phyloP scores from a whole-genome alignment of 257 asterid species.

The Salvia splendens region DNA sequence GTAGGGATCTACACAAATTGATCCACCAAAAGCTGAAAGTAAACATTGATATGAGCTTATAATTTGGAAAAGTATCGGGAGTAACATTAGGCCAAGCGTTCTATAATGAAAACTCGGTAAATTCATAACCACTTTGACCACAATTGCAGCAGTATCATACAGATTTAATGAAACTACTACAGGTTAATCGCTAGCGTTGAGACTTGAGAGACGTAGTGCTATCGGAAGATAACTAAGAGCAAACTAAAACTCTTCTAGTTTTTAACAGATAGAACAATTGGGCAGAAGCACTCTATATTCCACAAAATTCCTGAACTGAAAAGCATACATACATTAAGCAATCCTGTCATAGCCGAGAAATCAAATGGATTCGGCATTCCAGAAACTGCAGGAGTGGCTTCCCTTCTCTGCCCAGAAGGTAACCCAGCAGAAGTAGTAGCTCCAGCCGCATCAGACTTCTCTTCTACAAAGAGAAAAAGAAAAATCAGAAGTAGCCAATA shows the following conservation, averaged over 20 bases:
- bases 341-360: constrained; percentile 86
- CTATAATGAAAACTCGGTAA: neutral
- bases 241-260: neutral
- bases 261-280: neutral
- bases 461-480: constrained; percentile 39
- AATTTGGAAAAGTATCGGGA: neutral
- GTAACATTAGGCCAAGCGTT: constrained; percentile 1
- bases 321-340: constrained; percentile 61
- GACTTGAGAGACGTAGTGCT: neutral
- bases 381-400: constrained; percentile 47
- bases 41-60: neutral
- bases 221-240: neutral
- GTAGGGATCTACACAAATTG: neutral
- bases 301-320: neutral
- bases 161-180: neutral
- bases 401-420: constrained; percentile 52
- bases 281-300: neutral
- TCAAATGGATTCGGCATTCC: constrained; percentile 79
- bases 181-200: neutral
- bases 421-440: constrained; percentile 43
- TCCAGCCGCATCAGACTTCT: constrained; percentile 50
- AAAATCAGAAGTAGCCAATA: constrained; percentile 5
- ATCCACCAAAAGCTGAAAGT: constrained; percentile 10
- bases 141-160: neutral
- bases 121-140: neutral